Conservation (phyloP, 345 rosid species). For the Euphorbia pulcherrima region DNA sequence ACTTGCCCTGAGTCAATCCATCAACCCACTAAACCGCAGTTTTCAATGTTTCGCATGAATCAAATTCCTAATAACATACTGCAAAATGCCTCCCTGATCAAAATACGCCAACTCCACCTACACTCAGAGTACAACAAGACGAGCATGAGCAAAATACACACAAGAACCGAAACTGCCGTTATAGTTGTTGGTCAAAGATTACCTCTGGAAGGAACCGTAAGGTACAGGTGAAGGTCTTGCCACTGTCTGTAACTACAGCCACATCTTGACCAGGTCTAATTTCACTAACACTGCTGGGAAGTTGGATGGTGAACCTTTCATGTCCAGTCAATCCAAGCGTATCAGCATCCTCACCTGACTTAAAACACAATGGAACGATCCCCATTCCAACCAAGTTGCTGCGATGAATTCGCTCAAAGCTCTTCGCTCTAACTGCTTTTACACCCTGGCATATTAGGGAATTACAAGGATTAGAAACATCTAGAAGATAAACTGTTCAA, state of each 20-base stretch:
- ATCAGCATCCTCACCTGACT: conserved; percentile 80
- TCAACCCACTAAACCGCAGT: neutral
- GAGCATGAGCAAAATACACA: neutral
- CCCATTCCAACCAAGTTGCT: conserved; percentile 94
- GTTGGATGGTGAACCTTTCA: conserved; percentile 64
- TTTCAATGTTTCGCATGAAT: conserved; percentile 32
- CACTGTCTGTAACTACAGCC: conserved; percentile 54
- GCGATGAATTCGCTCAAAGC: conserved; percentile 85
- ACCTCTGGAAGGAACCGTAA: conserved; percentile 83
- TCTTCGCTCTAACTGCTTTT: conserved; percentile 84
- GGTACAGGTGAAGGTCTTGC: conserved; percentile 68
- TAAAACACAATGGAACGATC: conserved; percentile 72
- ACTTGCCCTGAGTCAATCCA: neutral
- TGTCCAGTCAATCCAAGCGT: conserved; percentile 74
- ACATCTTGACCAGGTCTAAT: conserved; percentile 89
- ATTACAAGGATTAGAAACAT: neutral
- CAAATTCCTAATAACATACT: conserved; percentile 57
- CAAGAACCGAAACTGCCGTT: neutral
- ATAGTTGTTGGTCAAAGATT: conserved; percentile 1
- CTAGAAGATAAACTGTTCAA: conserved; percentile 2
- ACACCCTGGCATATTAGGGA: conserved; percentile 53
- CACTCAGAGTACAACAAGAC: neutral
- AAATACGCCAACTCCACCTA: conserved; percentile 52
- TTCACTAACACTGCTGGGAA: conserved; percentile 54
- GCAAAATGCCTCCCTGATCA: conserved; percentile 58